Evolutionary conservation across 2,329 filamentous ascomycete genomes (phyloP).

Genomic region (Aspergillus uvarum): DNA sequence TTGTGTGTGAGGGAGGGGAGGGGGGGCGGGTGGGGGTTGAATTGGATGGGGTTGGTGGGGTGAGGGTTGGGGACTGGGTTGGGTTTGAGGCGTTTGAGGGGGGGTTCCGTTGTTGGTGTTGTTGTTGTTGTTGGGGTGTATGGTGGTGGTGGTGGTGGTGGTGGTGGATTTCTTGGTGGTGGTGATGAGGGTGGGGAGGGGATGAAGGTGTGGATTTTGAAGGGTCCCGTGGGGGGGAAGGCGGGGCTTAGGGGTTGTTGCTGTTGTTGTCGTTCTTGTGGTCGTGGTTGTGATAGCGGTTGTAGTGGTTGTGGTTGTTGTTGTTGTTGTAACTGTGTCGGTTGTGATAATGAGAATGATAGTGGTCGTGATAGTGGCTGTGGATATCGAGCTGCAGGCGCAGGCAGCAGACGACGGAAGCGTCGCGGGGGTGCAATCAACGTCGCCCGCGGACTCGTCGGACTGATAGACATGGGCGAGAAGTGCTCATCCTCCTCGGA

Average conservation of each 20-base stretch:
- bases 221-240: neutral
- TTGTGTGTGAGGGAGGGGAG: too few species aligned
- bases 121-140: conserved; percentile 21
- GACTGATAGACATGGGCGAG: neutral
- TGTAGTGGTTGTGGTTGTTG: neutral
- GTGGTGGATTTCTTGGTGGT: neutral
- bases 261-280: neutral
- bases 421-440: neutral
- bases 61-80: too few species aligned
- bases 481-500: neutral
- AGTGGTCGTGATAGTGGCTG: neutral
- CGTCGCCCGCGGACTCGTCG: neutral
- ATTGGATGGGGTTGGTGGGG: too few species aligned
- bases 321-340: neutral
- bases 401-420: neutral
- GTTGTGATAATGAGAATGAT: neutral
- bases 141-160: neutral
- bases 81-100: conserved; percentile 32
- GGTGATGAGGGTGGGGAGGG: neutral
- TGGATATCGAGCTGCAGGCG: neutral
- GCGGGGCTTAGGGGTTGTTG: neutral
- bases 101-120: conserved; percentile 30
- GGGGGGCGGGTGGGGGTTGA: conserved; percentile 28
- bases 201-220: neutral
- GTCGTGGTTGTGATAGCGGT: neutral